Conservation (phyloP, 2,329 filamentous ascomycete species). For the Pyricularia sp. region DNA sequence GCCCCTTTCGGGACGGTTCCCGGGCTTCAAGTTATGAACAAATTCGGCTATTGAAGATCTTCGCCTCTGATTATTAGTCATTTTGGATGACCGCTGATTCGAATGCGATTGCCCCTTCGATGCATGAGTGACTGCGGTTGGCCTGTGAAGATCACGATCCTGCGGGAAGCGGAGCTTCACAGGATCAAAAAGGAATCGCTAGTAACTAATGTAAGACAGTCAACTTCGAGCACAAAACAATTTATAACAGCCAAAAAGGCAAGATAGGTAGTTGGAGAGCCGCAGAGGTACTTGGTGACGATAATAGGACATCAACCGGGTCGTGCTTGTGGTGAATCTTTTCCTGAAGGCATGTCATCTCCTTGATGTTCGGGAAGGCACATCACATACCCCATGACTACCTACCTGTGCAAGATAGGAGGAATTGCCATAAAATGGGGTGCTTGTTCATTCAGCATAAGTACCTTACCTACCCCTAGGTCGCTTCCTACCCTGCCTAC, state of each 20-base stretch:
- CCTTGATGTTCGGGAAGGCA: not conserved
- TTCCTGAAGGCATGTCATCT: not conserved
- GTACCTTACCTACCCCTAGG: no score
- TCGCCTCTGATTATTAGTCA: slow-evolving; percentile 1
- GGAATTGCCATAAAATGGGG: not conserved
- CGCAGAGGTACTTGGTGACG: not conserved
- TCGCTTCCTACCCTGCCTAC: no score
- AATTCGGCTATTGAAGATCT: slow-evolving; percentile 11
- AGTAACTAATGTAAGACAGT: not conserved
- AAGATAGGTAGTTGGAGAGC: not conserved
- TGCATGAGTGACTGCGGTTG: not conserved
- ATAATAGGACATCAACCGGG: not conserved
- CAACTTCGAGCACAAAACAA: not conserved
- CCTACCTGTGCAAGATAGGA: not conserved
- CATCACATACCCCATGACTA: not conserved
- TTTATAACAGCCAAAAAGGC: not conserved
- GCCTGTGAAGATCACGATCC: not conserved
- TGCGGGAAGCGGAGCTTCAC: not conserved
- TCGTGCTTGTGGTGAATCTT: not conserved
- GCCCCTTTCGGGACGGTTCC: slow-evolving; percentile 34
- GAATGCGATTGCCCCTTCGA: not conserved
- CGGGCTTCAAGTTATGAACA: slow-evolving; percentile 33
- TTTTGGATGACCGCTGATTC: not conserved
- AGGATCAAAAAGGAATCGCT: not conserved
- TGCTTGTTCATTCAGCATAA: no score